Evolutionary conservation across 1,284 basidiomycete genomes (phyloP).

Genomic region (Cutaneotrichosporon mucoides): DNA sequence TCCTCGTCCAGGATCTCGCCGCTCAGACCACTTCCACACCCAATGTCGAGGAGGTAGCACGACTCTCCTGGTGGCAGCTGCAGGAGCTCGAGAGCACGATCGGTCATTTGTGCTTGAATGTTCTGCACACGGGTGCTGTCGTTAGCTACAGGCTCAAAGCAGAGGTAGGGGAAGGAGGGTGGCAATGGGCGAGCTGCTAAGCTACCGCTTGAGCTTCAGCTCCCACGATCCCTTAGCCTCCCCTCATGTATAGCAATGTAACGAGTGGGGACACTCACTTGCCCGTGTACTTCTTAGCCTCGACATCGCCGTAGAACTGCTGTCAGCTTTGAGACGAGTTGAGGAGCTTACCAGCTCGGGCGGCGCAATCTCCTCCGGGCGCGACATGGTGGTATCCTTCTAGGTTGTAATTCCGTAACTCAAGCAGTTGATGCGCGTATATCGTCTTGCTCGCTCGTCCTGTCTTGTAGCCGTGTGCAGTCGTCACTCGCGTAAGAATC

Average conservation of each 20-base stretch:
- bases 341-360: slow-evolving; percentile 68
- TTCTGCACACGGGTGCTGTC: slow-evolving; percentile 75
- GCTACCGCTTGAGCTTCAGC: no score
- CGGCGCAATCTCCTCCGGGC: slow-evolving; percentile 92
- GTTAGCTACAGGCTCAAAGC: neutral
- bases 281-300: slow-evolving; percentile 94
- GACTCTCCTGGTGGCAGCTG: slow-evolving; percentile 70
- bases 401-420: no score
- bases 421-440: neutral
- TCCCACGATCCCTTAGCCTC: no score
- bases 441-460: no score
- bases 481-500: no score
- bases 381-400: slow-evolving; percentile 62
- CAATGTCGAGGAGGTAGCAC: slow-evolving; percentile 87
- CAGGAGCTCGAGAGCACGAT: slow-evolving; percentile 87
- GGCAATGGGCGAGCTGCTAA: neutral
- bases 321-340: slow-evolving; percentile 5
- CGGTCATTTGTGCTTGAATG: slow-evolving; percentile 97
- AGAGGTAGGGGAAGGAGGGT: neutral
- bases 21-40: slow-evolving; percentile 96
- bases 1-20: slow-evolving; percentile 91
- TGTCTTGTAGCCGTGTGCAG: neutral
- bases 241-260: neutral
- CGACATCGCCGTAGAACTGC: slow-evolving; percentile 85
- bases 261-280: slow-evolving; percentile 59